Evolutionary conservation across 352 stramenopile genomes (phyloP).

Genomic region (Phytopythium helicoides): DNA sequence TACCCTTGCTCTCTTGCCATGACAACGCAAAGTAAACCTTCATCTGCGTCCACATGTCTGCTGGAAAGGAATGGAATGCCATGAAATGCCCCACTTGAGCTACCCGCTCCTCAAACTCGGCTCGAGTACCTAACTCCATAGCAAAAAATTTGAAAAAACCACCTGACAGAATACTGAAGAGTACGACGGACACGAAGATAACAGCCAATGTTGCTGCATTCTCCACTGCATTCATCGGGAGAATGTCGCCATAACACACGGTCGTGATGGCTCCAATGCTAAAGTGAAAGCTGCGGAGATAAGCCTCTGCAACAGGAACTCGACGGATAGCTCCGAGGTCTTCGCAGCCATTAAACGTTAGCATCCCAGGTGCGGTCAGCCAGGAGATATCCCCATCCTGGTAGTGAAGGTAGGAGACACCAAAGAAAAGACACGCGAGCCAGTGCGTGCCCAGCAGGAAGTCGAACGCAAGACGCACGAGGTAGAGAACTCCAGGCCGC

Average conservation of each 20-base stretch:
- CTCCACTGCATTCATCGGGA: slow-evolving; percentile 60
- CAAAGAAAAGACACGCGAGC: slow-evolving; percentile 53
- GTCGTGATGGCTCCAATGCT: slow-evolving; percentile 78
- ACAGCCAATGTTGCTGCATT: slow-evolving; percentile 47
- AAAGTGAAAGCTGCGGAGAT: slow-evolving; percentile 60
- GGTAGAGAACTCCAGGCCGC: slow-evolving; percentile 27
- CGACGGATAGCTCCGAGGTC: slow-evolving; percentile 26
- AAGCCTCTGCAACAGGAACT: slow-evolving; percentile 34
- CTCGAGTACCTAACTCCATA: slow-evolving; percentile 60
- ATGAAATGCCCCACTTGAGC: slow-evolving; percentile 58
- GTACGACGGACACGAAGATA: slow-evolving; percentile 60
- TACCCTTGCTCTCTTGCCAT: slow-evolving; percentile 68
- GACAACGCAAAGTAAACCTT: slow-evolving; percentile 69
- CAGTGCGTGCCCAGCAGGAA: slow-evolving; percentile 53
- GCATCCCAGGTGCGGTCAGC: slow-evolving; percentile 59
- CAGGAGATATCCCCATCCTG: slow-evolving; percentile 36
- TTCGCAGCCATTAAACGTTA: slow-evolving; percentile 33
- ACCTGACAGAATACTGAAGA: slow-evolving; percentile 77
- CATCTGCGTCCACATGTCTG: slow-evolving; percentile 63
- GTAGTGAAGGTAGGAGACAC: slow-evolving; percentile 48
- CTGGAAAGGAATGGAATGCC: slow-evolving; percentile 56
- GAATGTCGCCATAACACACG: slow-evolving; percentile 69
- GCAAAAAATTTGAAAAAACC: slow-evolving; percentile 73
- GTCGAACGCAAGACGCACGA: slow-evolving; percentile 44
- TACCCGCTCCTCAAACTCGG: slow-evolving; percentile 65